These are phyloP conservation scores for Dimargaris xerosporica DNA, from an alignment of 192 early-diverging fungal species.

Conservation along the genomic window DNA sequence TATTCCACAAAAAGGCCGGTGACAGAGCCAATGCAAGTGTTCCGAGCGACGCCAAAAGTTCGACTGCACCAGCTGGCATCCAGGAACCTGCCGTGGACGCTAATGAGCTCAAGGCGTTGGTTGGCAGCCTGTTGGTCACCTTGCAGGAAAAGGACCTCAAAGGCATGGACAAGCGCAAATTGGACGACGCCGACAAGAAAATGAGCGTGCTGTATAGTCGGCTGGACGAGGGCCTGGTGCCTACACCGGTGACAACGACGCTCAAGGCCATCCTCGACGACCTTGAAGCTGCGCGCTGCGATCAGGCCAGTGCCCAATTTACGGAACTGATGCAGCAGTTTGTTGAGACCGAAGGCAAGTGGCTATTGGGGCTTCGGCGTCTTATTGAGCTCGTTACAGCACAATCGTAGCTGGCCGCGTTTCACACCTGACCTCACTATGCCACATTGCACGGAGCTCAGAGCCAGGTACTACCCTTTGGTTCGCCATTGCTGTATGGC, in stretches of 20 bases:
- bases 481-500: no score
- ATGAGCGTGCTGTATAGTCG: background rate
- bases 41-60: background rate
- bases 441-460: no score
- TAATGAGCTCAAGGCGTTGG: background rate
- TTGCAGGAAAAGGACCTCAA: background rate
- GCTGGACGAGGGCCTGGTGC: background rate
- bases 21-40: background rate
- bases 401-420: no score
- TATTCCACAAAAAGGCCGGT: conserved; percentile 15
- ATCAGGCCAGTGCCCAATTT: background rate
- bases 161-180: conserved; percentile 4
- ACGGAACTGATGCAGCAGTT: conserved; percentile 17
- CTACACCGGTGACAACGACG: background rate
- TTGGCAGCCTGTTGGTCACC: background rate
- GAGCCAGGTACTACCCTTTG: no score
- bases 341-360: conserved; percentile 21
- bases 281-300: background rate
- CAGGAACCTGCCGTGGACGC: background rate
- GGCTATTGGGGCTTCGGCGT: conserved; percentile 30
- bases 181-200: conserved; percentile 7
- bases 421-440: no score
- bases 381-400: conserved; percentile 18
- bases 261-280: background rate
- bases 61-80: background rate